Conservation (phyloP, 2,329 filamentous ascomycete species). For the Mollisia scopiformis region DNA sequence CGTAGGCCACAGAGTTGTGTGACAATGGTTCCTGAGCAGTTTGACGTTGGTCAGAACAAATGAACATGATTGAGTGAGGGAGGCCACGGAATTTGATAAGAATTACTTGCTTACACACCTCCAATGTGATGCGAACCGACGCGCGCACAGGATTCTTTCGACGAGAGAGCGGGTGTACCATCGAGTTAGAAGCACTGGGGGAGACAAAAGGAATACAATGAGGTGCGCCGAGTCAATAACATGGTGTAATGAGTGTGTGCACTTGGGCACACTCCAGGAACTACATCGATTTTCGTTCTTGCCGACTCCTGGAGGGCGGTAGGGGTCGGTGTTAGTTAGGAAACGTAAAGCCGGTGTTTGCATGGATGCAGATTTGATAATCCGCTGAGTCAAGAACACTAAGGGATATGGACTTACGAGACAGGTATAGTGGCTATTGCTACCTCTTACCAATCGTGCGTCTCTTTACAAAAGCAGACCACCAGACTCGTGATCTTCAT, state of each 20-base stretch:
- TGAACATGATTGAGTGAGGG: not conserved
- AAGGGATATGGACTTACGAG: not conserved
- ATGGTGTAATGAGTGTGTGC: slow-evolving; percentile 22
- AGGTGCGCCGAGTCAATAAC: slow-evolving; percentile 2
- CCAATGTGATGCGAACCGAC: slow-evolving; percentile 11
- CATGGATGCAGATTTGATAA: slow-evolving; percentile 5
- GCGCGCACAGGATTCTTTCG: slow-evolving; percentile 11
- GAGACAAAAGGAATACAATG: not conserved
- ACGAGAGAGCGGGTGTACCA: slow-evolving; percentile 4
- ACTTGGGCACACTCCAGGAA: slow-evolving; percentile 22
- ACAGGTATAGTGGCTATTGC: too few relatives aligned
- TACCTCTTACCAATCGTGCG: not conserved
- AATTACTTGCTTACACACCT: slow-evolving; percentile 28
- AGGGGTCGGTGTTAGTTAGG: not conserved
- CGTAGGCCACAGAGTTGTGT: slow-evolving; percentile 4
- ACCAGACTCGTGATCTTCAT: not conserved
- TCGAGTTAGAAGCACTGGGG: not conserved
- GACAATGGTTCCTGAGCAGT: slow-evolving; percentile 9
- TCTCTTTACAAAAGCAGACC: not conserved
- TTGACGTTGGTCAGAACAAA: slow-evolving; percentile 10
- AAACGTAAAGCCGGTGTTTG: not conserved
- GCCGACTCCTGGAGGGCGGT: not conserved
- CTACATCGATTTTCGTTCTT: not conserved
- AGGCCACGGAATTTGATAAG: slow-evolving; percentile 3
- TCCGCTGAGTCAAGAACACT: not conserved